These are phyloP conservation scores for Suillus weaverae DNA, from an alignment of 768 basidiomycete species.

Conservation along the genomic window DNA sequence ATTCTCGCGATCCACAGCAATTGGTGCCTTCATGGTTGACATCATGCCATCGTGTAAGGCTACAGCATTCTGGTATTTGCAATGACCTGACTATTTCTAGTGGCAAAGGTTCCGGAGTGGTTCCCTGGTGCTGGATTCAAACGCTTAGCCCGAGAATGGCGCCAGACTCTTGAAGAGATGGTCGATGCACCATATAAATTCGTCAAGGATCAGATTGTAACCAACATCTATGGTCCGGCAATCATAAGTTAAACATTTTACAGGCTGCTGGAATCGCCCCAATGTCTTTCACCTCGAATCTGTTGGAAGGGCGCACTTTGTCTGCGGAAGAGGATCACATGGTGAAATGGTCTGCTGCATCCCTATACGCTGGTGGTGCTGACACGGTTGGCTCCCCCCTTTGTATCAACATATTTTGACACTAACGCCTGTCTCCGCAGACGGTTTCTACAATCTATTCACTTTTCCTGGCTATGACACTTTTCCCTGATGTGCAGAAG, in stretches of 20 bases:
- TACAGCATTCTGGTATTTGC: neutral
- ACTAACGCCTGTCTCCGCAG: constrained; percentile 33
- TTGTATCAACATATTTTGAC: neutral
- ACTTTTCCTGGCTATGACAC: constrained; percentile 61
- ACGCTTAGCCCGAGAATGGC: constrained; percentile 52
- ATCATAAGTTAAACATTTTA: neutral
- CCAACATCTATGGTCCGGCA: neutral
- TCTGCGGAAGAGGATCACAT: neutral
- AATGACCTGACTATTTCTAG: constrained; percentile 8
- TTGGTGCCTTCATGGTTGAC: constrained; percentile 53
- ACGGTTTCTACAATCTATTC: constrained; percentile 62
- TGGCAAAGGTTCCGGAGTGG: constrained; percentile 56
- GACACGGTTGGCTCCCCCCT: constrained; percentile 34
- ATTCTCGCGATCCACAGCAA: constrained; percentile 48
- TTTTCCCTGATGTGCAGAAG: constrained; percentile 54
- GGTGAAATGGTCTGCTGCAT: constrained; percentile 34
- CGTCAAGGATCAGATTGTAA: constrained; percentile 63
- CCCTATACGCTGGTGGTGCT: constrained; percentile 57
- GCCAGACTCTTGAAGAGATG: constrained; percentile 53
- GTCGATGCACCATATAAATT: constrained; percentile 56
- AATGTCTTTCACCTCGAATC: constrained; percentile 55
- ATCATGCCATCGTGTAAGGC: constrained; percentile 44
- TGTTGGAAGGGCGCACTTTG: constrained; percentile 37
- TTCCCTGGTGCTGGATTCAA: constrained; percentile 58
- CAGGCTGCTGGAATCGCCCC: constrained; percentile 53